Evolutionary conservation across 2,329 filamentous ascomycete genomes (phyloP), one percentile per base, ranked within the genome.

Genomic region (Trichoderma harzianum): DNA sequence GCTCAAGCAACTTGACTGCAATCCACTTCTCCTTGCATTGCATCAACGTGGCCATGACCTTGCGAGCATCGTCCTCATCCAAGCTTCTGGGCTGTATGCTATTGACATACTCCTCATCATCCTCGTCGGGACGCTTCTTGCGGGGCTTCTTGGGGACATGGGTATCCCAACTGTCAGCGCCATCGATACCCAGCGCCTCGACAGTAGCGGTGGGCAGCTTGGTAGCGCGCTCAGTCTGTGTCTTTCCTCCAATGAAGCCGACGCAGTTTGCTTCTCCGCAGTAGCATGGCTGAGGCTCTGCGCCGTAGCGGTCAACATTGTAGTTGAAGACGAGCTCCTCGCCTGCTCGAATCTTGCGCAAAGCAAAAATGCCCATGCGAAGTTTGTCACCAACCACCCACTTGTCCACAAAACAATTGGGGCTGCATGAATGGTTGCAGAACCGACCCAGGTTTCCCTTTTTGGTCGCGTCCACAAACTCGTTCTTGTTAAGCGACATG

Each of bases 21-120:
- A 99, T 98, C 96, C 96, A 99, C 82, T 98, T 98, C 86, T 99
- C 96, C 82, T 97, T 97, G 86, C 94, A 97, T 81, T 98, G 95
- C 90, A 97, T 95, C 72, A 99, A 89, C 68, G 94, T 92, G 28
- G 95, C 95, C 94, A 98, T 97, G 81, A 98, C 94, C 83, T 97
- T 97, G 77, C 92, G 93, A 73, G 97, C 94, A 74, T 92, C 93
- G 72, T 92, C 89, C 77, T 96, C 93, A 75, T 94, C 91, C 72
- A 98, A 87, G 62, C 88, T 90, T 78, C 91, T 93, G 66, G 93
- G 91, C 80, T 95, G 89, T 73, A 97, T 87, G 80, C 93, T 95
- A 82, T 94, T 96, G 81, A 98, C 92, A 79, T 98, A 98, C 78
- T 98, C 95, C 79, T 97, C 95, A 77, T 98, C 95, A 74, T 97